Base-by-base conservation (phyloP, 177 flowering plant species). In the Vitis hybrid region DNA sequence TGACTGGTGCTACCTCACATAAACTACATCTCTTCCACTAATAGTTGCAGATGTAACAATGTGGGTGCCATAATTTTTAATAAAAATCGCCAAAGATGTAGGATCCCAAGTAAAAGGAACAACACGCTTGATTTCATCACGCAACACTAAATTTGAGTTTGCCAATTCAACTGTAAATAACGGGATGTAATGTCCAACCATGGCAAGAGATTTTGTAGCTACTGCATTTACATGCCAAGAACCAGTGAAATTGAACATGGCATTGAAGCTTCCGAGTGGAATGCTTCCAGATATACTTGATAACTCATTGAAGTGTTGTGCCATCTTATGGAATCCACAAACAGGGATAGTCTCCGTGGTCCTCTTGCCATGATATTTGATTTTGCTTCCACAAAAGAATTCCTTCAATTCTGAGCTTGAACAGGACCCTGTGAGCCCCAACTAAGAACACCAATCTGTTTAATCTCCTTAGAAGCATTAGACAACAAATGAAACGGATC, bases 11-110 rank as follows among this genome's bases (percentile, higher is more conserved):
- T 96, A 98, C 85, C 90, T 86, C 69, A 96, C 78, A 73, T 96
- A 96, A 70, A 93, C 92, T n/a, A 89, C 90, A 77, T 96, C 99
- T 80, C 98, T 83, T 74, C 99, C 98, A 68, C 99, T 98, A 69
- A 93, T 81, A 34, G 99, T 93, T 65, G 81, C 90, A 65, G 98
- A 96, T 26, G 93, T 90, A 60, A 93, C 86, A 53, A 96, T 80
- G 83, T 96, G 98, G 7, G 99, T 96, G 54, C 99, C 99, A 78
- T 75, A 96, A 80, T 83, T 93, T 80, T 93, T 98, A 78, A 93
- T 96, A 67, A 96, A 96, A 82, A 97, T 96, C 50, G 97, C 97
- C 83, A 96, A 82, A 56, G 90, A 83, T 61, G 97, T 81, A 59
- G 97, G 95, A 82, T 93, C 97, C 99, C 99, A 96, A 54, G 90